Evolutionary conservation across 192 early-diverging fungal genomes (phyloP).

Genomic region (Geosiphon pyriformis): DNA sequence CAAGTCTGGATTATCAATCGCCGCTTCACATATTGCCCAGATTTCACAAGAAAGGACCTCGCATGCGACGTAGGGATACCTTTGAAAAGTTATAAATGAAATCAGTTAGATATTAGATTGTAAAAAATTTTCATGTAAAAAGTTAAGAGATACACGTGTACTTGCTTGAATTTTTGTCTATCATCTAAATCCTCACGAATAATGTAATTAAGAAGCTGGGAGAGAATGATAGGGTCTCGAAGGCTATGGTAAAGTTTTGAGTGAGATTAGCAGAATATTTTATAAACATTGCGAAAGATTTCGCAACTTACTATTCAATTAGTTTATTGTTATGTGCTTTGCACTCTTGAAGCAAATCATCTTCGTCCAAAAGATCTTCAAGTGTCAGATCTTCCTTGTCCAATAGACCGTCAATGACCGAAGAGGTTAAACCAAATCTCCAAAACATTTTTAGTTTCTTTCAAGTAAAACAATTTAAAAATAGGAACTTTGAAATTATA

Average conservation of each 20-base stretch:
- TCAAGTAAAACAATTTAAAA: no score
- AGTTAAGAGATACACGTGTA: not conserved
- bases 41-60: conserved; percentile 77
- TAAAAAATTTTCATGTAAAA: not conserved
- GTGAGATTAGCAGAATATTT: not conserved
- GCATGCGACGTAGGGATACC: conserved; percentile 78
- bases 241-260: conserved; percentile 47
- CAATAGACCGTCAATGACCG: conserved; percentile 86
- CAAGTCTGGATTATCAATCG: conserved; percentile 64
- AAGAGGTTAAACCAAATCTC: conserved; percentile 91
- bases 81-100: conserved; percentile 25
- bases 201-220: conserved; percentile 77
- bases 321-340: conserved; percentile 89
- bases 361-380: conserved; percentile 88
- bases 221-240: conserved; percentile 65
- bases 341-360: conserved; percentile 92
- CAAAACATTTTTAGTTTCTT: conserved; percentile 63
- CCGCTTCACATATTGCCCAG: conserved; percentile 70
- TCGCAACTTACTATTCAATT: conserved; percentile 63
- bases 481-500: no score
- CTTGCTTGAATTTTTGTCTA: conserved; percentile 70
- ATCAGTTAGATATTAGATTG: not conserved
- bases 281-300: not conserved
- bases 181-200: conserved; percentile 81
- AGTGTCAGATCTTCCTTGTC: conserved; percentile 87